Conservation (phyloP, 129 eudicot species). For the Saussurea involucrata region DNA sequence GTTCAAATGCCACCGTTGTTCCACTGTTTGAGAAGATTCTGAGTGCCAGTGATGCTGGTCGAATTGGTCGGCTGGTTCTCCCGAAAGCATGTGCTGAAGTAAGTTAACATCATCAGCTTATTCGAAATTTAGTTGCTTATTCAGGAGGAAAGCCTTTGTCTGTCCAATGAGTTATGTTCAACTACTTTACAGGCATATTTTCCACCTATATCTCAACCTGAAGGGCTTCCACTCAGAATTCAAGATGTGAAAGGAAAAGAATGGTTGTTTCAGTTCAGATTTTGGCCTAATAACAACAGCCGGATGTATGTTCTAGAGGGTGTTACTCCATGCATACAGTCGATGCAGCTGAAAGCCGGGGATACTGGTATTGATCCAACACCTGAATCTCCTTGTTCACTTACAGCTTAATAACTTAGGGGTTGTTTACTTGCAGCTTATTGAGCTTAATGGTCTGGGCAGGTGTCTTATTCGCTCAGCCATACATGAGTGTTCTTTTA, state of each 20-base stretch:
- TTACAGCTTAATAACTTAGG: too few relatives aligned
- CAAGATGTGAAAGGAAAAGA: slow-evolving; percentile 98
- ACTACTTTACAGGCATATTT: slow-evolving; percentile 77
- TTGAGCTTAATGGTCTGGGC: too few relatives aligned
- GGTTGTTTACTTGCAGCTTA: too few relatives aligned
- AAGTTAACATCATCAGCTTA: slow-evolving; percentile 20
- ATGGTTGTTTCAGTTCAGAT: slow-evolving; percentile 95
- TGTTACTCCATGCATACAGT: slow-evolving; percentile 98
- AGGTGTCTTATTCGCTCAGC: too few relatives aligned
- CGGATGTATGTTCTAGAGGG: slow-evolving; percentile 99
- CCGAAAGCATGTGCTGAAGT: slow-evolving; percentile 99
- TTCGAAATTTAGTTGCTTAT: background rate
- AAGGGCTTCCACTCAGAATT: slow-evolving; percentile 90
- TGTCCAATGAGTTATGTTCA: slow-evolving; percentile 12
- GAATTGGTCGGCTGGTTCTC: slow-evolving; percentile 98
- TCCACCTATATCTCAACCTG: slow-evolving; percentile 95
- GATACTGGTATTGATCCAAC: slow-evolving; percentile 67
- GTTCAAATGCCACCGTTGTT: slow-evolving; percentile 87
- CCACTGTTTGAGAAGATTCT: slow-evolving; percentile 91
- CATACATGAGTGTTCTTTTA: too few relatives aligned
- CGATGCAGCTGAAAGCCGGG: slow-evolving; percentile 97
- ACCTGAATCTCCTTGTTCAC: background rate
- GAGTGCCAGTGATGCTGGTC: slow-evolving; percentile 99
- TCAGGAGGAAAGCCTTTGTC: background rate
- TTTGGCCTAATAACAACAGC: slow-evolving; percentile 99